Conservation (phyloP, 106 monocot species). For the Apostasia ramifera region DNA sequence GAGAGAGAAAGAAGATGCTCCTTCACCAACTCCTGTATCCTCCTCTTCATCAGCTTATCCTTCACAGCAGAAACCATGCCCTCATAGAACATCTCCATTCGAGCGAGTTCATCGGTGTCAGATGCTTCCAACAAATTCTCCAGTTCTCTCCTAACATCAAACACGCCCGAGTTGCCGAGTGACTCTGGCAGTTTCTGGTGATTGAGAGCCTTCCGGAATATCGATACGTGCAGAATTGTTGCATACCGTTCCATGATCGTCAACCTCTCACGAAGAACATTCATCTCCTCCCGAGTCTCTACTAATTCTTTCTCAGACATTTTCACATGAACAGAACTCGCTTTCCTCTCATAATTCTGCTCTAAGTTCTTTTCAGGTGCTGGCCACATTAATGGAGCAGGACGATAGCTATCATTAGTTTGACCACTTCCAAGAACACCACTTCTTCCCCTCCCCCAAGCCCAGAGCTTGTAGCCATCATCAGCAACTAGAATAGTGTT, state of each 20-base stretch:
- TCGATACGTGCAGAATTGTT: conserved; percentile 47
- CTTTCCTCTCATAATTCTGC: conserved; percentile 3
- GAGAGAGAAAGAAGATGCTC: conserved; percentile 45
- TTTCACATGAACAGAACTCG: background rate
- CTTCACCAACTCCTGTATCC: conserved; percentile 46
- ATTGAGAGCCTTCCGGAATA: conserved; percentile 60
- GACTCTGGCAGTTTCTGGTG: conserved; percentile 36
- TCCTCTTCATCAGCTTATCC: conserved; percentile 61
- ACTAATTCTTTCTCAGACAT: conserved; percentile 11
- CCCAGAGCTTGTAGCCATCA: conserved; percentile 73
- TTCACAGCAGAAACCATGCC: conserved; percentile 56
- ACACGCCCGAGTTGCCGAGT: conserved; percentile 32
- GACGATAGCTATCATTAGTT: conserved; percentile 46
- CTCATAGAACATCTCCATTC: conserved; percentile 62
- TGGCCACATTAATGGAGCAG: conserved; percentile 52
- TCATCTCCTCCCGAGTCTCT: conserved; percentile 25
- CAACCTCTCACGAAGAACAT: conserved; percentile 25
- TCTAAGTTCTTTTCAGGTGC: conserved; percentile 20
- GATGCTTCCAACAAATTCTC: conserved; percentile 52
- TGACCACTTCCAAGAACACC: conserved; percentile 64
- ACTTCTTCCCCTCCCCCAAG: conserved; percentile 76
- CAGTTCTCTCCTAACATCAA: conserved; percentile 64
- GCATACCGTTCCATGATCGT: conserved; percentile 60
- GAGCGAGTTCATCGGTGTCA: conserved; percentile 45
- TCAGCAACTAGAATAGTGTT: conserved; percentile 62